These are phyloP conservation scores for Tephrocybe sp. DNA, from an alignment of 768 basidiomycete species.

Conservation along the genomic window DNA sequence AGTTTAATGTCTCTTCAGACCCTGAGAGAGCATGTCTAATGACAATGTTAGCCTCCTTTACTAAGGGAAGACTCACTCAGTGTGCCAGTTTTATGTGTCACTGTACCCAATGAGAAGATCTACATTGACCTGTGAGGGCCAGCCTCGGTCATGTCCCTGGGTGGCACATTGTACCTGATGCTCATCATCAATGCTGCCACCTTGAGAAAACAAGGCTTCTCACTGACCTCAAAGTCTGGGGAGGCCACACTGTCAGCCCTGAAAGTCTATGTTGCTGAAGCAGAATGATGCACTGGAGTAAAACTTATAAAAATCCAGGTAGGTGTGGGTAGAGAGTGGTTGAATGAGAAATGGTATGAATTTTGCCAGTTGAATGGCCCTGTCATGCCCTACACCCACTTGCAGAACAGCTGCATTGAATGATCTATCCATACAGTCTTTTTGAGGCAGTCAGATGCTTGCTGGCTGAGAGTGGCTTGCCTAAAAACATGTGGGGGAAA, in stretches of 20 bases:
- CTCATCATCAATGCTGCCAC: slow-evolving; percentile 19
- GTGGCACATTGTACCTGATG: slow-evolving; percentile 24
- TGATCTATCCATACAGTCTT: neutral
- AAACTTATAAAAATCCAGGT: neutral
- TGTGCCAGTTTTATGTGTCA: no score
- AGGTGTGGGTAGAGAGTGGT: neutral
- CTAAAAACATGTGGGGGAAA: neutral
- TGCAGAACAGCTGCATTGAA: neutral
- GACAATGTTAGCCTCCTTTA: no score
- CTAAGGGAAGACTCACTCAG: no score
- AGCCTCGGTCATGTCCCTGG: slow-evolving; percentile 12
- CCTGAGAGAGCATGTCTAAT: no score
- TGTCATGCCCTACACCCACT: neutral
- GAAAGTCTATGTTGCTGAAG: neutral
- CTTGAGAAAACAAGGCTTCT: neutral
- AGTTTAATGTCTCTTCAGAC: no score
- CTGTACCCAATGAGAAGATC: neutral
- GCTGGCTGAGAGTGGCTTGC: neutral
- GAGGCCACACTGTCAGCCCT: neutral
- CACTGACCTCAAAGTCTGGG: neutral
- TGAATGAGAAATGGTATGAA: neutral
- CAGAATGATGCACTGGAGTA: neutral
- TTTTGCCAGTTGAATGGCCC: no score
- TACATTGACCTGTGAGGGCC: slow-evolving; percentile 28
- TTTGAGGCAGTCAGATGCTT: neutral